Evolutionary conservation across 78 protist species (phyloP), one percentile per base, ranked within the genome.

Genomic region (Bodo saltans): DNA sequence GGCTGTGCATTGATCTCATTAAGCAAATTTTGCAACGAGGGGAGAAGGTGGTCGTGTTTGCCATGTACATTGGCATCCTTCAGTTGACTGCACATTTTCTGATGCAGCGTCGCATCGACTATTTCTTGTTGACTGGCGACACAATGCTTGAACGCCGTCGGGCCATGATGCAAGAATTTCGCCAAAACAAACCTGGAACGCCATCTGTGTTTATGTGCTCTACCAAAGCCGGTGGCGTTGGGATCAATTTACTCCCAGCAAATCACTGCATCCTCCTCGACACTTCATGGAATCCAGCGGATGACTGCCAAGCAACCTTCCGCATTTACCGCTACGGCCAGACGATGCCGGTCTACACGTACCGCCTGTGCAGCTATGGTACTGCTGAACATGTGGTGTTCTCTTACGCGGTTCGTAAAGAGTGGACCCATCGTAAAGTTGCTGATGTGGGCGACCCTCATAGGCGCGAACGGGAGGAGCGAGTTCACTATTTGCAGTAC

Each of bases 291-390:
- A 91, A 91, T 60, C 96, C 95, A 29, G 92, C 90, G 42, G 87
- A 84, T 74, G 95, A 90, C 72, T 88, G 84, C 39, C 98, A 95
- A 69, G 92, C 96, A 8, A 90, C 88, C 42, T 92, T 79, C 30
- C 41, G 95, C 25, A 94, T 98, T 28, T 99, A 98, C 78, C 92
- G 99, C 39, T 91, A 96, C 72, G 99, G 99, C 27, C 99, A 98
- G 90, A 95, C 85, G 79, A 88, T 87, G 68, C 88, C 92, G 28
- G 98, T 95, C 39, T 68, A 71, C 0, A 97, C 97, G 23, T 96
- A 90, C 85, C 93, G 99, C 67, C 72, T 98, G 29, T 69, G 97
- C 70, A 81, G 94, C 17, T 72, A 78, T 0, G 83, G 71, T 53
- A 42, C 94, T 25, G 74, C 94, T 26, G 99, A 97, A 47, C 95